These are phyloP conservation scores for Tolypocladium cylindrosporum DNA, from an alignment of 2,329 filamentous ascomycete species.

Conservation along the genomic window DNA sequence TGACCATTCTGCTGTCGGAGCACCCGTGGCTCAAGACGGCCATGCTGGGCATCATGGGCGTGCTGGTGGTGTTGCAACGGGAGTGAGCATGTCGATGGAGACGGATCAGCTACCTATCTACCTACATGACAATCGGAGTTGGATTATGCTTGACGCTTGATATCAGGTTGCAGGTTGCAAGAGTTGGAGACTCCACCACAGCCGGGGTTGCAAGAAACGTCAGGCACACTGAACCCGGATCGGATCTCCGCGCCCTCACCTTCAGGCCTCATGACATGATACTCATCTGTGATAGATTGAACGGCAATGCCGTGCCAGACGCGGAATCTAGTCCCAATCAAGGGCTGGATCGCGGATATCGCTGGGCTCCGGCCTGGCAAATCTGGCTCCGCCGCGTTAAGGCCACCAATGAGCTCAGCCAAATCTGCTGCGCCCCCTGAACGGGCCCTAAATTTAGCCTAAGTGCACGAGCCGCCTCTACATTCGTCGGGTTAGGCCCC, in stretches of 20 bases:
- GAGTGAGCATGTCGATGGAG: conserved; percentile 43
- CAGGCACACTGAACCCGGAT: too few species aligned
- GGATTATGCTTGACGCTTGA: neutral
- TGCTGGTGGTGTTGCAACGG: conserved; percentile 84
- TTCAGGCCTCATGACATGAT: neutral
- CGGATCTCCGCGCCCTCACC: neutral
- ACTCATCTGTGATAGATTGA: too few species aligned
- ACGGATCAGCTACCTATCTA: neutral
- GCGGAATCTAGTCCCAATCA: too few species aligned
- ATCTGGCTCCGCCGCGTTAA: neutral
- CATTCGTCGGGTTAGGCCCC: neutral
- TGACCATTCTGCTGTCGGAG: conserved; percentile 91
- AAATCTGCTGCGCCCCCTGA: neutral
- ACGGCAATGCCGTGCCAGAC: too few species aligned
- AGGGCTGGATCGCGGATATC: too few species aligned
- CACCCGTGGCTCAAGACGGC: conserved; percentile 96
- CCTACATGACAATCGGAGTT: neutral
- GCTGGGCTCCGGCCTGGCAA: too few species aligned
- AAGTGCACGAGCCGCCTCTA: neutral
- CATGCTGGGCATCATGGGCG: conserved; percentile 88
- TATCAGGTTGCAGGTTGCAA: neutral
- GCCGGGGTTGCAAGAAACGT: too few species aligned
- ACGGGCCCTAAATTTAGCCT: neutral
- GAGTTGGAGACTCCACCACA: neutral
- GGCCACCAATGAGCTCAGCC: neutral